phyloP scores from a whole-genome alignment of 2,329 filamentous ascomycete genomes.

The Arthrobotrys conoides region DNA sequence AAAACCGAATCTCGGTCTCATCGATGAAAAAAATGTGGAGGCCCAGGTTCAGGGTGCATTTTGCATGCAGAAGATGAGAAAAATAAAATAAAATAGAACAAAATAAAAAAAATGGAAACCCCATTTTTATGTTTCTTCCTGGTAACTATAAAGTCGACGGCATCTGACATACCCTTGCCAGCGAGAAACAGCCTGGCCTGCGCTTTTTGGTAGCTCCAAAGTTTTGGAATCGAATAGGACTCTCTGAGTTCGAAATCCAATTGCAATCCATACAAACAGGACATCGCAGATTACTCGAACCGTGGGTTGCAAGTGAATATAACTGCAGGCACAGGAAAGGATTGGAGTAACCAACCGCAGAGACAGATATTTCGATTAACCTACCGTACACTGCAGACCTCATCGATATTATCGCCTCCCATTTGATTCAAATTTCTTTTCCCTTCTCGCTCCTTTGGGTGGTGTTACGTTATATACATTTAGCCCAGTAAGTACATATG shows the following conservation, averaged over 20 bases:
- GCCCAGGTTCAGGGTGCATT: constrained; percentile 23
- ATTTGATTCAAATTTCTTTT: constrained; percentile 34
- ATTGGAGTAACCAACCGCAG: constrained; percentile 34
- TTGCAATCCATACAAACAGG: neutral
- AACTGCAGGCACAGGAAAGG: constrained; percentile 19
- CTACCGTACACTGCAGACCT: constrained; percentile 26
- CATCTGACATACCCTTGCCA: constrained; percentile 53
- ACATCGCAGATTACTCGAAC: constrained; percentile 16
- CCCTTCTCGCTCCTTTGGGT: constrained; percentile 47
- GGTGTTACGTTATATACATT: constrained; percentile 59
- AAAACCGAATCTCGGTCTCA: constrained; percentile 43
- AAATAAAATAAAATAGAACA: constrained; percentile 20
- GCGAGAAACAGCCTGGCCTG: constrained; percentile 18
- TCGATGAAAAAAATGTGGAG: constrained; percentile 40
- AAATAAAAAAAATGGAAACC: constrained; percentile 27
- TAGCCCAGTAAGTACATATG: constrained; percentile 10
- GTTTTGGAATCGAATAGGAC: constrained; percentile 7
- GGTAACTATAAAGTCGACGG: constrained; percentile 52
- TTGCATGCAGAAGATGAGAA: constrained; percentile 20
- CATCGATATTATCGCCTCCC: constrained; percentile 29
- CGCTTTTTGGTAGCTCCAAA: constrained; percentile 45
- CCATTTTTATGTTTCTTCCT: constrained; percentile 39
- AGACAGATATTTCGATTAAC: constrained; percentile 12
- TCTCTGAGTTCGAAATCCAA: constrained; percentile 17
- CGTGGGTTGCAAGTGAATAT: constrained; percentile 20